A percentile compares a stretch with the other conserved stretches of the same genome.
These are phyloP conservation scores for Cyclocybe aegerita DNA, from an alignment of 768 basidiomycete genomes.

Conservation along the genomic window DNA sequence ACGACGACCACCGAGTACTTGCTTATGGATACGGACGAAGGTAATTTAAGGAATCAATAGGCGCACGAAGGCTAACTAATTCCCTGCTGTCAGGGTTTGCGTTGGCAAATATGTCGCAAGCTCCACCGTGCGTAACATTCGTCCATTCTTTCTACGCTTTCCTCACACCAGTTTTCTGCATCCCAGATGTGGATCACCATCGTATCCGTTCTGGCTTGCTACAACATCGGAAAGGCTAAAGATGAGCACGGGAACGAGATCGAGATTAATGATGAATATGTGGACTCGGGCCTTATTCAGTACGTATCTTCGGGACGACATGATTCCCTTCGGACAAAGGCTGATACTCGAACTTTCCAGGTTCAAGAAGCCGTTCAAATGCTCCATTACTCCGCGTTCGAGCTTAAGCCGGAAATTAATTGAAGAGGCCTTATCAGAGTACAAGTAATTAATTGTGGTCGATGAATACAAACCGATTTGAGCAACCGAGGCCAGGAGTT, in stretches of 20 bases:
- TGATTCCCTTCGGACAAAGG: too few relatives aligned
- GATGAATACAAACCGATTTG: too few relatives aligned
- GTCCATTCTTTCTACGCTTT: neutral
- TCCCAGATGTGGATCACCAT: slow-evolving; percentile 3
- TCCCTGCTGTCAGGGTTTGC: slow-evolving; percentile 8
- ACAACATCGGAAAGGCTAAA: neutral
- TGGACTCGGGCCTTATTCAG: neutral
- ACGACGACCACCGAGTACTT: neutral
- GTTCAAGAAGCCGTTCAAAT: too few relatives aligned
- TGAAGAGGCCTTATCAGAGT: too few relatives aligned
- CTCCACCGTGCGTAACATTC: neutral
- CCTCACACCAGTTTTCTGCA: too few relatives aligned
- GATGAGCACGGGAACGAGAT: slow-evolving; percentile 11
- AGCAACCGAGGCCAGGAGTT: too few relatives aligned
- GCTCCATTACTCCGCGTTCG: too few relatives aligned
- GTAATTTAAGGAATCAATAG: neutral
- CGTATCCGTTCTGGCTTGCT: slow-evolving; percentile 1
- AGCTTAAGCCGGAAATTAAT: too few relatives aligned
- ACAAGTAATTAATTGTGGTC: too few relatives aligned
- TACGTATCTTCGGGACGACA: neutral
- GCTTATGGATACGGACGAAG: slow-evolving; percentile 11
- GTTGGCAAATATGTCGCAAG: slow-evolving; percentile 14
- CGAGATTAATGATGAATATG: slow-evolving; percentile 7
- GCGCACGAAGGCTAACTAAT: neutral
- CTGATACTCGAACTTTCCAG: too few relatives aligned